Base-by-base conservation (phyloP, 2,329 filamentous ascomycete species). In the Plectosphaerella sp. region DNA sequence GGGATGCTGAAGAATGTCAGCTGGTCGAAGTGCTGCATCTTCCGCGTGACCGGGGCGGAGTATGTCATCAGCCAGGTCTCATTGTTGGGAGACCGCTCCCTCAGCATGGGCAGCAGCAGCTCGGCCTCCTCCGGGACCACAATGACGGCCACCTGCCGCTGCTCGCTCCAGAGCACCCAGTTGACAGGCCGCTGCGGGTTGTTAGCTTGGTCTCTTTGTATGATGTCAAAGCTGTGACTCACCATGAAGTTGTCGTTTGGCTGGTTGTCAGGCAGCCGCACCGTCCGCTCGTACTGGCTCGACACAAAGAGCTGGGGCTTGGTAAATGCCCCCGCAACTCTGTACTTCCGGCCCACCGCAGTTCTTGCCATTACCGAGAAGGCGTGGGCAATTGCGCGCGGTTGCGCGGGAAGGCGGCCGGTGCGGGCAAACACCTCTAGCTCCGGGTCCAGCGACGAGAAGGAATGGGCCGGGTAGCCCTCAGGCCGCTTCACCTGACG, bases 41-140 rank as follows among this genome's bases (percentile, higher is more conserved):
- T 70, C 28, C 75, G 72, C 0, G 84, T 86, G 0, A 84, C 72
- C 0, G 86, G 81, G 0, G 84, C 77, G 0, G 83, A 72, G 54
- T 88, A 88, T 0, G 73, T 66, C 0, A 87, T 59, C 0, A 88
- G 67, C 51, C 79, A 71, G 0, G 74, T 72, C 1, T 48, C 36
- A 1, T 8, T 37, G 1, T 58, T 51, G 15, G 39, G 51, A 2
- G 48, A 33, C 1, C 24, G 42, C 1, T 50, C 49, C 1, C 63
- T 64, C 6, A 86, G 56, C 0, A 72, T 54, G 0, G 72, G 71
- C 3, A 88, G 71, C 0, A 87, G 56, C 0, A 59, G 45, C 51
- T 88, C 81, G 0, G 77, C 82, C 61, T 89, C 86, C 57, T 88
- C 84, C 0, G 83, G 80, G 25, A 80, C 82, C 2, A 88, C 60